A percentile compares a stretch with the other conserved stretches of the same genome.
Evolutionary conservation across 805 yeast genomes (phyloP).

Genomic region (Candida taoyuanica): DNA sequence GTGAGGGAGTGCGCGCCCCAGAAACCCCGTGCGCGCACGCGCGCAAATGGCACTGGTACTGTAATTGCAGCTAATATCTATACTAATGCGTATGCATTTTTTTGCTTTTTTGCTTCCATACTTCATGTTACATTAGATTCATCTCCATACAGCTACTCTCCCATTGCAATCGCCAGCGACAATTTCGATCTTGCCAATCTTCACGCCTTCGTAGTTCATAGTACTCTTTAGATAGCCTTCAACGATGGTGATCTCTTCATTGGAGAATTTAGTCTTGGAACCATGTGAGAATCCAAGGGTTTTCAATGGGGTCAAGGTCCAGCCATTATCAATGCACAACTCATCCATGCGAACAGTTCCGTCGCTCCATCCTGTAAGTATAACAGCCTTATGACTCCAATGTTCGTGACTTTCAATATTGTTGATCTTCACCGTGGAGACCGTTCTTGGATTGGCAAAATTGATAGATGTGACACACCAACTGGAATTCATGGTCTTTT

Average conservation of each 20-base stretch:
- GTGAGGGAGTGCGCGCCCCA: too few relatives aligned
- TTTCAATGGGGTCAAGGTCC: slow-evolving; percentile 26
- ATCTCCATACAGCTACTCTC: slow-evolving; percentile 44
- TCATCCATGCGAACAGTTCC: slow-evolving; percentile 30
- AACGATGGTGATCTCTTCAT: slow-evolving; percentile 27
- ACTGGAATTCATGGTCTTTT: slow-evolving; percentile 14
- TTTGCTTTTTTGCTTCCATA: too few relatives aligned
- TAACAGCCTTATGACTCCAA: slow-evolving; percentile 34
- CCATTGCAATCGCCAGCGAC: slow-evolving; percentile 54
- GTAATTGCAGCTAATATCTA: too few relatives aligned
- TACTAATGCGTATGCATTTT: too few relatives aligned
- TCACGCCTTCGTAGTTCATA: slow-evolving; percentile 32
- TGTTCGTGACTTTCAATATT: slow-evolving; percentile 32
- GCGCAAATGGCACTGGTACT: too few relatives aligned
- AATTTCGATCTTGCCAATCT: slow-evolving; percentile 37
- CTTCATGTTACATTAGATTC: slow-evolving; percentile 6
- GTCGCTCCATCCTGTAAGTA: slow-evolving; percentile 34
- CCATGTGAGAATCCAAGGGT: slow-evolving; percentile 22
- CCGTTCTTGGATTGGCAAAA: slow-evolving; percentile 28
- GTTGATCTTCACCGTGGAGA: slow-evolving; percentile 22
- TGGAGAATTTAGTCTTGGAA: slow-evolving; percentile 10
- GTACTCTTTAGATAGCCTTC: slow-evolving; percentile 31
- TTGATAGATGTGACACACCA: slow-evolving; percentile 24
- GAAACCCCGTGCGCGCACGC: too few relatives aligned
- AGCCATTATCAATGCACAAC: slow-evolving; percentile 23